A percentile compares a stretch with the other conserved stretches of the same genome.
Evolutionary conservation across 2,329 filamentous ascomycete species (phyloP).

Genomic region (Pseudocercospora cruenta): DNA sequence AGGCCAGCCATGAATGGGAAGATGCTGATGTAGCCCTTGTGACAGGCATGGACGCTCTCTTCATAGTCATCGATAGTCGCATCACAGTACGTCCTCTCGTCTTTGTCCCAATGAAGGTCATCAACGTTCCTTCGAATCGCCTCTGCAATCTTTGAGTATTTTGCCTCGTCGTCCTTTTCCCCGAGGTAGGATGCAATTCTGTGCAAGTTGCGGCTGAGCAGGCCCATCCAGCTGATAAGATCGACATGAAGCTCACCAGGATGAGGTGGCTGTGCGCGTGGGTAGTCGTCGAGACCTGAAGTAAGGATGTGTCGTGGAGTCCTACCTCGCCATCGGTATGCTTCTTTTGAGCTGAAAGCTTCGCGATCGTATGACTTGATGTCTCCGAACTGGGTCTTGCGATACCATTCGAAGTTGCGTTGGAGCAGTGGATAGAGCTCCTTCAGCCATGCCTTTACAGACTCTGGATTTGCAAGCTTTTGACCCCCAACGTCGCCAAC

Average conservation of each 20-base stretch:
- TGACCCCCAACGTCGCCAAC: conserved; percentile 45
- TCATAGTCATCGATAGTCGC: conserved; percentile 95
- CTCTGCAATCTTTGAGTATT: conserved; percentile 71
- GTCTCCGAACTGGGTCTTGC: conserved; percentile 85
- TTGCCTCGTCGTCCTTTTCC: conserved; percentile 72
- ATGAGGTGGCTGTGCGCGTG: conserved; percentile 88
- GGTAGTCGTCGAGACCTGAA: conserved; percentile 94
- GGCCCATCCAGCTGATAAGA: conserved; percentile 94
- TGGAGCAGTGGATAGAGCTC: conserved; percentile 84
- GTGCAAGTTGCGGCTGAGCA: conserved; percentile 85
- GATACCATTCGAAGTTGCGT: conserved; percentile 93
- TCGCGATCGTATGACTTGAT: conserved; percentile 84
- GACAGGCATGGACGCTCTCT: conserved; percentile 85
- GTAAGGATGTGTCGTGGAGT: conserved; percentile 86
- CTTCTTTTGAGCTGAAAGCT: conserved; percentile 86
- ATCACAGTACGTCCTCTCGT: conserved; percentile 85
- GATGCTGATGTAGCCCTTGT: conserved; percentile 93
- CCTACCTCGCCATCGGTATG: conserved; percentile 91
- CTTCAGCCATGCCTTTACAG: conserved; percentile 71
- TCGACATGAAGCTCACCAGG: conserved; percentile 95
- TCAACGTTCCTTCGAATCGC: conserved; percentile 85
- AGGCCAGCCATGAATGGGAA: conserved; percentile 90
- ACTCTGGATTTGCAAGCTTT: conserved; percentile 67
- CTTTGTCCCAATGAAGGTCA: conserved; percentile 88
- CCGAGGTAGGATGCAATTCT: conserved; percentile 78